Base-by-base conservation (phyloP, 108 stramenopile genomes). In the Schizochytrium sp. region DNA sequence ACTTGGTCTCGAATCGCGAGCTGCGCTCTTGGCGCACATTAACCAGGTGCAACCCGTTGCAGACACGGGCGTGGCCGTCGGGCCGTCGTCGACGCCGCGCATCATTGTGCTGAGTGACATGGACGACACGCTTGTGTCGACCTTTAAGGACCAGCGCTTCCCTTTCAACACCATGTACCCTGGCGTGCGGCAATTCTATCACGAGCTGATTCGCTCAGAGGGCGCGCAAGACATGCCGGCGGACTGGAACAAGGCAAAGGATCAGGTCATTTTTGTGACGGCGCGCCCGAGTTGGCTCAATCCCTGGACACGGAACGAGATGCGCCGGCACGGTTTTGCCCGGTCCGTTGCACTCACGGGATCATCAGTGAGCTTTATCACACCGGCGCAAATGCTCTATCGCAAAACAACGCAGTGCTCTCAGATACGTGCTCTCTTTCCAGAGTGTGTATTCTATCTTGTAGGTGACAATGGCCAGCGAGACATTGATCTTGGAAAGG, bases 401-500 rank as follows among this genome's bases (percentile, higher is more conserved):
- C 45, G 76, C 6, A 83, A 83, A 53, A 53, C 51, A 43, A 83
- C n/a, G 23, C 76, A 83, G 51, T 83, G 76, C 51, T 53, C 45
- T 6, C 76, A 83, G 4, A 4, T 83, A 16, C 48, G 45, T 12
- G 76, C 45, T 8, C 51, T 83, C 48, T 83, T 25, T 83, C 76
- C 76, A 6, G 76, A 83, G 51, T 47, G 76, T 23, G 76, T 83
- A 12, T 83, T 47, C 51, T 83, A 83, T 34, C 76, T 83, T 34
- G 76, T 83, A 3, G 76, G 76, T 12, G 76, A 83, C 28, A 83
- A 83, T 34, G 76, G 76, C 51, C 76, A 83, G 51, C 45, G 45
- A 6, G 76, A 83, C 76, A 83, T 83, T 34, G 76, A 83, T 83
- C 76, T 83, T 45, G 76, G 76, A 43, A 83, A 83, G 76, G 76